Base-by-base conservation (phyloP, 345 rosid species). In the Camelina hispida region DNA sequence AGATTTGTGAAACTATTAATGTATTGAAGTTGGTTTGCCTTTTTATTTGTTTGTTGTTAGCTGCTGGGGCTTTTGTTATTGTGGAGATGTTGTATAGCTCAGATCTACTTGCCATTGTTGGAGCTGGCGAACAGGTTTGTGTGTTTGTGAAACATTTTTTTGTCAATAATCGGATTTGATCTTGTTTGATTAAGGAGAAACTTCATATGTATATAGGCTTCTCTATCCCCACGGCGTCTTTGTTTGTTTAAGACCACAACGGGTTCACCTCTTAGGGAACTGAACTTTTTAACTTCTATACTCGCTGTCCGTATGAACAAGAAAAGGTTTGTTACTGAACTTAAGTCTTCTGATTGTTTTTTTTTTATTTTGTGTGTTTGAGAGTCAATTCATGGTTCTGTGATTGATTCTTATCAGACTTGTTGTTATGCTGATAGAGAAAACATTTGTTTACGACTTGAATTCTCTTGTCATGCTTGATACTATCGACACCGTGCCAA, bases 121-220 rank as follows among this genome's bases (percentile, higher is more conserved):
- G 97, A 58, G 98, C 97, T 52, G 98, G 98, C 69, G 98, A 89
- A 80, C 98, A 93, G 98, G 98, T 93, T 69, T 62, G 60, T 34
- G 30, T 34, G 30, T 34, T 60, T 25, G 22, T 14, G 28, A 5
- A 11, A 18, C 23, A 6, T 16, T 68, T 20, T 5, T 14, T 56
- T 7, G 9, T 56, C 43, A 9, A 17, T 62, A 18, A 37, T 59
- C 11, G 23, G 40, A 59, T 74, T 32, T 0, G 3, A 58, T 51
- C 34, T 71, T 66, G 13, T 43, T 44, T 64, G 66, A 78, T 63
- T 56, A n/a, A 62, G 48, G 28, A 52, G 59, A 71, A 28, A 0
- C 30, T 66, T 71, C 83, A 28, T 28, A 88, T 58, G 28, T 52
- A 28, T 43, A 38, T 44, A 76, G 97, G 92, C 97, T 57, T 84